These are phyloP conservation scores for Yamadazyma siamensis DNA, from an alignment of 1,139 yeast genomes.

Conservation along the genomic window DNA sequence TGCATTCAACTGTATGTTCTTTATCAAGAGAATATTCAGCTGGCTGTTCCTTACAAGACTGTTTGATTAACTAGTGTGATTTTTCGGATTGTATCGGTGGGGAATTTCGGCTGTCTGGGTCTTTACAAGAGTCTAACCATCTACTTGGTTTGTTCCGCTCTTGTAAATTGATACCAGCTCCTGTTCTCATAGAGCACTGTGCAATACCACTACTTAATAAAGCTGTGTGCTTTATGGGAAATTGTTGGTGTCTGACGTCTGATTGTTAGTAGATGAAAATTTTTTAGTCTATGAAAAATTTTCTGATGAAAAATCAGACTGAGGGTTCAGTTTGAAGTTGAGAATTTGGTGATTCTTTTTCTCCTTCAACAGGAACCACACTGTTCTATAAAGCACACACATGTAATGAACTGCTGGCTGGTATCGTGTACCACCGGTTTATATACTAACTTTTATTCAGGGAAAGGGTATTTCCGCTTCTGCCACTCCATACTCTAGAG, in stretches of 20 bases:
- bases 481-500: conserved; percentile 99
- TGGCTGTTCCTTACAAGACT: conserved; percentile 6
- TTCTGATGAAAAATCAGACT: too few relatives aligned
- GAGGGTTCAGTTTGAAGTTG: too few relatives aligned
- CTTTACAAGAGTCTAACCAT: conserved; percentile 15
- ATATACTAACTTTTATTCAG: conserved; percentile 50
- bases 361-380: too few relatives aligned
- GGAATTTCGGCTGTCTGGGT: conserved; percentile 11
- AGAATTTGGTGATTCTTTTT: too few relatives aligned
- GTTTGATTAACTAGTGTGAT: conserved; percentile 9
- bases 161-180: conserved; percentile 12
- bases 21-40: conserved; percentile 2
- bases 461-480: conserved; percentile 99
- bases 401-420: too few relatives aligned
- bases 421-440: too few relatives aligned
- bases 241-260: background rate
- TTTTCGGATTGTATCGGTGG: conserved; percentile 13
- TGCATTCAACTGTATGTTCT: conserved; percentile 73
- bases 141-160: conserved; percentile 11
- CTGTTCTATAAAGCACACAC: too few relatives aligned
- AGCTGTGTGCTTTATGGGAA: conserved; percentile 5
- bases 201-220: conserved; percentile 15
- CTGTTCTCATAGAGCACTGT: conserved; percentile 11
- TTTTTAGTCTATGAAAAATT: too few relatives aligned
- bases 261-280: too few relatives aligned